phyloP scores from a whole-genome alignment of 1,139 yeast genomes.

The Zygosaccharomyces pseudobailii region DNA sequence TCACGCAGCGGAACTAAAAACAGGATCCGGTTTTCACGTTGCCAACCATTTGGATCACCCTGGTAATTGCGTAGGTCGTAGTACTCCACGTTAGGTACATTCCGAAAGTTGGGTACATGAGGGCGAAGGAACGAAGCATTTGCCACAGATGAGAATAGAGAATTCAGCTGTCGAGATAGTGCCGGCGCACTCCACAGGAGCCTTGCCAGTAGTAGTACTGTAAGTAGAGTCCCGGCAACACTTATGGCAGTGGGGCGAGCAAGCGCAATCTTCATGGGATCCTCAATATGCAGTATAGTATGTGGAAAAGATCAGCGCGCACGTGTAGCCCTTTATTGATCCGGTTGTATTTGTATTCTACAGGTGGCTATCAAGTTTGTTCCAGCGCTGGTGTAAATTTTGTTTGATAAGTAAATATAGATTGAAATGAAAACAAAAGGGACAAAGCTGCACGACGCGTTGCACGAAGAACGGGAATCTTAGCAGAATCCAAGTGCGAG shows the following conservation, averaged over 20 bases:
- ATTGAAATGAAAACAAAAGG: not conserved
- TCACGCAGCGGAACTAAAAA: constrained; percentile 68
- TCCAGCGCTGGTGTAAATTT: not conserved
- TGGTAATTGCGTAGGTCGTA: constrained; percentile 50
- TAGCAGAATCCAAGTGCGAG: not conserved
- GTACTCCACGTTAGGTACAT: constrained; percentile 40
- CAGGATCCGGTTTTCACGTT: constrained; percentile 51
- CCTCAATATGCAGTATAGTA: not conserved
- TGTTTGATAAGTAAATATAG: not conserved
- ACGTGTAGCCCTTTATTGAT: not conserved
- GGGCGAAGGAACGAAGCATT: constrained; percentile 11
- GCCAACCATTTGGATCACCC: constrained; percentile 55
- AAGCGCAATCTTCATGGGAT: constrained; percentile 1
- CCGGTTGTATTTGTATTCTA: too few relatives aligned
- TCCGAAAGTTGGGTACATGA: constrained; percentile 34
- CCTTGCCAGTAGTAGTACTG: constrained; percentile 19
- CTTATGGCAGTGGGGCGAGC: constrained; percentile 11
- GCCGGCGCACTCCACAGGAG: constrained; percentile 10
- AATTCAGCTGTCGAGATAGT: constrained; percentile 2
- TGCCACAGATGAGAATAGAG: constrained; percentile 2
- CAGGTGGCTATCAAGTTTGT: not conserved
- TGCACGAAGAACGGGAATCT: not conserved
- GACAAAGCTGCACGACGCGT: not conserved
- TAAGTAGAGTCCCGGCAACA: constrained; percentile 20
- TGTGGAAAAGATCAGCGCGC: not conserved